phyloP scores from a whole-genome alignment of 192 early-diverging fungal genomes.

The Diversispora epigaea region DNA sequence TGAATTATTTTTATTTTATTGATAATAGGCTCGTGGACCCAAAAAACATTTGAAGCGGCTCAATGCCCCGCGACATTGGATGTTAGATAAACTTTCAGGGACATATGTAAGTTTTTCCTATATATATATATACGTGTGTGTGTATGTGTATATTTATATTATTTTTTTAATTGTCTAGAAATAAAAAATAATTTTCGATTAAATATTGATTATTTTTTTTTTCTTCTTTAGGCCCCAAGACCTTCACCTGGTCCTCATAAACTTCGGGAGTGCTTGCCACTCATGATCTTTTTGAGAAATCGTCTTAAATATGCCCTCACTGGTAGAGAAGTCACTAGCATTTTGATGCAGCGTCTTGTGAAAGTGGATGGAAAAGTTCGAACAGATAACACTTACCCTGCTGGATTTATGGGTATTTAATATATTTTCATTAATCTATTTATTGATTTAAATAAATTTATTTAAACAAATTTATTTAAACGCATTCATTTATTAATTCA shows the following conservation, averaged over 20 bases:
- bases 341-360: conserved; percentile 97
- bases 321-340: conserved; percentile 92
- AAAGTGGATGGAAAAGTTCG: conserved; percentile 99
- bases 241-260: conserved; percentile 99
- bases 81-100: conserved; percentile 99
- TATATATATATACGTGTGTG: neutral
- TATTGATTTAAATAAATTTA: neutral
- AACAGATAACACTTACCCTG: conserved; percentile 94
- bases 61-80: conserved; percentile 99
- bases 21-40: conserved; percentile 83
- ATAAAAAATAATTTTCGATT: too few species aligned
- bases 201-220: too few species aligned
- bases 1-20: neutral
- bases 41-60: conserved; percentile 99
- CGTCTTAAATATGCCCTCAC: conserved; percentile 99
- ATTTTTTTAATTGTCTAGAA: too few species aligned
- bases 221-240: conserved; percentile 71
- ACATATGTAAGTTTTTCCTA: conserved; percentile 64
- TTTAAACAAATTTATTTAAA: neutral
- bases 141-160: neutral
- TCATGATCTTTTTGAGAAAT: conserved; percentile 98
- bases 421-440: neutral
- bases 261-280: conserved; percentile 97
- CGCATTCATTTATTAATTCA: neutral
- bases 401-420: conserved; percentile 90